These are phyloP conservation scores for Rhodotorula paludigena DNA, from an alignment of 768 basidiomycete species.

Conservation along the genomic window DNA sequence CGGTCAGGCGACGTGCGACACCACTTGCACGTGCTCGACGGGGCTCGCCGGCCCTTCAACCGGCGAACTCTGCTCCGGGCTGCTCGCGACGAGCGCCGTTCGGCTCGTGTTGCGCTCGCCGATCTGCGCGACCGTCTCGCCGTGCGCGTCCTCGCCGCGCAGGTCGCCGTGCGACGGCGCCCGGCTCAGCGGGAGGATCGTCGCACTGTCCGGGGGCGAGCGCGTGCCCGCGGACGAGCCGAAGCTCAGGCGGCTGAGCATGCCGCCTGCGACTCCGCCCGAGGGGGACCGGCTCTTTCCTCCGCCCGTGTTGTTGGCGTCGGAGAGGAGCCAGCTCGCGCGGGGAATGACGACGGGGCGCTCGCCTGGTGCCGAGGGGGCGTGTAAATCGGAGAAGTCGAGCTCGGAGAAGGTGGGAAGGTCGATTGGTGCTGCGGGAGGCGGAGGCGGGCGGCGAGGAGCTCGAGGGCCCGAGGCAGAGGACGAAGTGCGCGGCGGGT, in stretches of 20 bases:
- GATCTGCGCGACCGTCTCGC: neutral
- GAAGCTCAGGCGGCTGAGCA: conserved; percentile 1
- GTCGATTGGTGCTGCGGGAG: conserved; percentile 23
- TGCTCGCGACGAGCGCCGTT: neutral
- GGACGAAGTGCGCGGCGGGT: neutral
- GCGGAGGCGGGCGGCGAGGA: conserved; percentile 22
- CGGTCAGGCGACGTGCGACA: neutral
- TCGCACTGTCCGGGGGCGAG: no score
- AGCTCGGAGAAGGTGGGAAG: conserved; percentile 34
- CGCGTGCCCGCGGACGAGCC: neutral
- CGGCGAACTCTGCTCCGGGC: neutral
- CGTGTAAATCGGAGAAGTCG: conserved; percentile 28
- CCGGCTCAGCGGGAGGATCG: neutral
- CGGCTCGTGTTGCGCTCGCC: neutral
- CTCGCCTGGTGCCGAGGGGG: neutral
- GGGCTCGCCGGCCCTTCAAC: neutral
- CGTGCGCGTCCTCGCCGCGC: neutral
- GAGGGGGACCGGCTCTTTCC: neutral
- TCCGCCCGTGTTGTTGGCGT: neutral
- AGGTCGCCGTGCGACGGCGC: neutral
- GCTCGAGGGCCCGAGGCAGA: neutral
- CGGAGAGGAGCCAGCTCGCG: conserved; percentile 15
- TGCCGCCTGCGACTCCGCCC: neutral
- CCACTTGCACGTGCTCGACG: neutral
- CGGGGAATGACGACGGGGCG: conserved; percentile 2